phyloP scores from a whole-genome alignment of 2,329 filamentous ascomycete genomes.

The Pyrenochaeta sp. region DNA sequence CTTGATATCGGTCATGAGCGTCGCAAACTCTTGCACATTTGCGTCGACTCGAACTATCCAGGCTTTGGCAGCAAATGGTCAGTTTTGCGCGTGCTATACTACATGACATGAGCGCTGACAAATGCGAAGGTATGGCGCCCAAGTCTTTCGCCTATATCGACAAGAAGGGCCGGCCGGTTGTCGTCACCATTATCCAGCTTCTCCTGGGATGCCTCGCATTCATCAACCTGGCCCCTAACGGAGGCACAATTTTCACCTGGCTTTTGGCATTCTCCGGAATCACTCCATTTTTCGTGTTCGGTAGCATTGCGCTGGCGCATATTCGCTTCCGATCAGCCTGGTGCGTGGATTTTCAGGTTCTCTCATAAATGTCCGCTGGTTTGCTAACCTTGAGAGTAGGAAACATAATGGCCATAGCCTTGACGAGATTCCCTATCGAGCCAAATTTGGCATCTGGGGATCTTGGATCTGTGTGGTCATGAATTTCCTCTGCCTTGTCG shows the following conservation, averaged over 20 bases:
- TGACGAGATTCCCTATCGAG: slow-evolving; percentile 50
- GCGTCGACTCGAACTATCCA: slow-evolving; percentile 63
- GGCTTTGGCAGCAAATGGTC: slow-evolving; percentile 53
- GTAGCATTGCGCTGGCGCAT: slow-evolving; percentile 83
- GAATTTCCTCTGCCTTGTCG: slow-evolving; percentile 45
- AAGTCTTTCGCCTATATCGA: slow-evolving; percentile 79
- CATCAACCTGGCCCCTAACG: slow-evolving; percentile 64
- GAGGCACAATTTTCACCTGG: slow-evolving; percentile 76
- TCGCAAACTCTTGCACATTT: slow-evolving; percentile 64
- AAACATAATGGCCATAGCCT: slow-evolving; percentile 44
- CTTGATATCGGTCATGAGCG: slow-evolving; percentile 64
- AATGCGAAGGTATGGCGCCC: slow-evolving; percentile 75
- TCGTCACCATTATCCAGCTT: slow-evolving; percentile 73
- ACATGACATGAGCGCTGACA: not conserved
- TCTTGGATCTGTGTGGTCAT: slow-evolving; percentile 44
- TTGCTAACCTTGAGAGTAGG: too few species aligned
- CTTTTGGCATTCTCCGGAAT: slow-evolving; percentile 76
- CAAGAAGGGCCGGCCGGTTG: slow-evolving; percentile 77
- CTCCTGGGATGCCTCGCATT: slow-evolving; percentile 76
- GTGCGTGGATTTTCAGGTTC: slow-evolving; percentile 22
- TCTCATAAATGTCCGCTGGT: too few species aligned
- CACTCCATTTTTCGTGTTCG: slow-evolving; percentile 78
- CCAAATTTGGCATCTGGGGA: slow-evolving; percentile 46
- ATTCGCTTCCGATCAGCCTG: slow-evolving; percentile 77
- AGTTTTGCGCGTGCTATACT: slow-evolving; percentile 1